These are phyloP conservation scores for Apiospora kogelbergensis DNA, from an alignment of 2,329 filamentous ascomycete species.

Conservation along the genomic window DNA sequence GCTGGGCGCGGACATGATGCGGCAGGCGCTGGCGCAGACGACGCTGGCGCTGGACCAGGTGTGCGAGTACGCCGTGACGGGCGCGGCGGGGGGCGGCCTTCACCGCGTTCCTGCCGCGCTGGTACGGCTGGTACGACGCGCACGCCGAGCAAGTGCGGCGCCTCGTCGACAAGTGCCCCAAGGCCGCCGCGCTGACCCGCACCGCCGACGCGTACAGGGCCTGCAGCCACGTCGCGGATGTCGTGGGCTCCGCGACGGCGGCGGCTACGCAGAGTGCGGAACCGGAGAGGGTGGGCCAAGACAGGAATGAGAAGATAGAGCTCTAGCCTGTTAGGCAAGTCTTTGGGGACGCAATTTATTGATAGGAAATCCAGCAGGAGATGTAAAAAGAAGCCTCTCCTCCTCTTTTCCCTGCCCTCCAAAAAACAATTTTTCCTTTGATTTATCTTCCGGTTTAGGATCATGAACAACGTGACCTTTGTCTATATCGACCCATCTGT, in stretches of 20 bases:
- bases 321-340: background rate
- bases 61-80: constrained; percentile 26
- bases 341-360: too few species aligned
- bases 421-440: too few species aligned
- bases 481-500: too few species aligned
- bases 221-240: constrained; percentile 11
- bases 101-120: constrained; percentile 23
- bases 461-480: too few species aligned
- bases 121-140: constrained; percentile 26
- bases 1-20: constrained; percentile 18
- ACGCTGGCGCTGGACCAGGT: constrained; percentile 22
- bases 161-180: constrained; percentile 21
- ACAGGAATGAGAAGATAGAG: background rate
- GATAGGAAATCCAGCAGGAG: too few species aligned
- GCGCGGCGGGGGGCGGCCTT: constrained; percentile 20
- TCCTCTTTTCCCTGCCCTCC: too few species aligned
- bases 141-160: constrained; percentile 16
- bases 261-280: background rate
- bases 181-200: constrained; percentile 15
- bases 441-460: too few species aligned
- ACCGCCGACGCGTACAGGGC: constrained; percentile 23
- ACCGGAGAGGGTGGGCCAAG: background rate
- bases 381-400: too few species aligned
- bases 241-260: background rate
- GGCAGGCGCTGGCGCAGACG: constrained; percentile 27